Conservation (phyloP, 2,329 filamentous ascomycete species). For the Ceratocystis destructans region DNA sequence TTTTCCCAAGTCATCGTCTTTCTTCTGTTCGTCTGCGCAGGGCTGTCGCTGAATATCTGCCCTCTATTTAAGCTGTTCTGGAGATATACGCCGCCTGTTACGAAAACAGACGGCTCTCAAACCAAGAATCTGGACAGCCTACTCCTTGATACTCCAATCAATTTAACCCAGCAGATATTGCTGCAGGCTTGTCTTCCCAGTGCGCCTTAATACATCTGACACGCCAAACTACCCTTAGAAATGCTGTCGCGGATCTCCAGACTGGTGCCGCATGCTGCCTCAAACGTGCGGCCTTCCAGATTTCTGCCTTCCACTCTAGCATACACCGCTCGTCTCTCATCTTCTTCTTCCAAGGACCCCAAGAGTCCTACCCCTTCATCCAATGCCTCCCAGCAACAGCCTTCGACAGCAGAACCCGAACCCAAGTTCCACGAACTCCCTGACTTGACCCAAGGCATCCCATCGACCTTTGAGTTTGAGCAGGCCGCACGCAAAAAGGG, state of each 20-base stretch:
- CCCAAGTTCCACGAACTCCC: constrained; percentile 54
- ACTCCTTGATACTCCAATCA: background rate
- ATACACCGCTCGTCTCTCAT: background rate
- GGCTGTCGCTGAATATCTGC: background rate
- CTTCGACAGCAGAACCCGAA: constrained; percentile 21
- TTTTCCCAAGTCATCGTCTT: background rate
- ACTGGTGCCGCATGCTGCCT: constrained; percentile 16
- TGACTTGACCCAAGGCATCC: constrained; percentile 87
- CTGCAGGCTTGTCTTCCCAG: background rate
- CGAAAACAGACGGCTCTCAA: background rate
- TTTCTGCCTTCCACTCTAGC: constrained; percentile 19
- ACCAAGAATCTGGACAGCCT: background rate
- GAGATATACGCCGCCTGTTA: background rate
- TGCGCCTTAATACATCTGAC: background rate
- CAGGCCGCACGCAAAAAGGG: constrained; percentile 28
- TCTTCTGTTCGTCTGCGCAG: background rate
- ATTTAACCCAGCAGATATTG: background rate
- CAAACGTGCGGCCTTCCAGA: constrained; percentile 19
- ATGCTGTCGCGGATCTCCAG: constrained; percentile 10
- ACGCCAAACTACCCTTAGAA: background rate
- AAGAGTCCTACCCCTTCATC: background rate
- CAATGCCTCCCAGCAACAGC: background rate
- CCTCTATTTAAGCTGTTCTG: background rate
- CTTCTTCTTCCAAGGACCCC: background rate
- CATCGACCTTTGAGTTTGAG: constrained; percentile 76